Evolutionary conservation across 2,329 filamentous ascomycete genomes (phyloP), one percentile per base, ranked within the genome.

Genomic region (Aspergillus aculeatus): DNA sequence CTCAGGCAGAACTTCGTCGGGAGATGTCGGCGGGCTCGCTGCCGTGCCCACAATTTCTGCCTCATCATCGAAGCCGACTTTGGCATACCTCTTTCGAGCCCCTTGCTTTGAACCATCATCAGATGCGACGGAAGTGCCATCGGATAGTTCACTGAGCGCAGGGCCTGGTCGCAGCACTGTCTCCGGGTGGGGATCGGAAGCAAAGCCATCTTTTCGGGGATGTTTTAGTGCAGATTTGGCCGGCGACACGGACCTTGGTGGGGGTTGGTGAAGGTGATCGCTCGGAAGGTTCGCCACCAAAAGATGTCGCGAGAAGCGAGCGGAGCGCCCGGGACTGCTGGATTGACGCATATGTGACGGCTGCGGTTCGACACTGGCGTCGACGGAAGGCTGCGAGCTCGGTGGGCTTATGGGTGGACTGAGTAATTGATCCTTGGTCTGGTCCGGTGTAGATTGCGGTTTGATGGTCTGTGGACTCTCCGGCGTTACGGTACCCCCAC

Each of bases 31-130:
- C 52, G 77, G 73, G 35, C 75, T 78, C 9, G 76, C 74, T 29
- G 75, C 73, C 19, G 78, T 70, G 21, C 80, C 81, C 29, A 83
- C 77, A 26, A 82, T 69, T 56, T 82, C 77, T 4, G 82, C 76
- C 50, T 82, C 80, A 48, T 86, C 84, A 58, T 87, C 85, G 65
- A 88, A 97, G 76, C 92, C 96, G 55, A 88, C 85, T 56, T 85
- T 80, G 3, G 79, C 79, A 31, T 74, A 74, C 69, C 83, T 85
- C 72, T 82, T 86, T 64, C 80, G 83, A 61, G 76, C 76, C 21
- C 67, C 71, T 16, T 72, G 47, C 38, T 72, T 74, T 24, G 62
- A 66, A 10, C 77, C 77, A 50, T 82, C 80, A 47, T 79, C 77
- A 3, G 80, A 81, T 41, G 72, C 73, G 19, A 75, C 70, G 5